A percentile compares a stretch with the other conserved stretches of the same genome.
Evolutionary conservation across 2,329 filamentous ascomycete species (phyloP).

Genomic region (Annulohypoxylon truncatum): DNA sequence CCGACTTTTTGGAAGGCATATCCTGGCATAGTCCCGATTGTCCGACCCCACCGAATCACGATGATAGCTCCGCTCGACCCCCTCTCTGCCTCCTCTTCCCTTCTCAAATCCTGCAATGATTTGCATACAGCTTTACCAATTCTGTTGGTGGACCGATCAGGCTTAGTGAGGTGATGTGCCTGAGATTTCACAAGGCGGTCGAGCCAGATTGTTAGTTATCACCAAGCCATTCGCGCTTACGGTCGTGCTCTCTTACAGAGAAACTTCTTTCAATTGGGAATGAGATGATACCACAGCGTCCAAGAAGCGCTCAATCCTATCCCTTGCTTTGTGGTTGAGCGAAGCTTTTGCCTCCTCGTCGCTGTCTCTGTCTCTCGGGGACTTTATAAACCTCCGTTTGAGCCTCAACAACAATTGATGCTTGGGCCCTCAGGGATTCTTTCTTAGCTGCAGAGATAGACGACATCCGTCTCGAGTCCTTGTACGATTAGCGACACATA

Average conservation of each 20-base stretch:
- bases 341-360: background rate
- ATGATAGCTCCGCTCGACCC: slow-evolving; percentile 24
- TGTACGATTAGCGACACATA: slow-evolving; percentile 10
- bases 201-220: slow-evolving; percentile 35
- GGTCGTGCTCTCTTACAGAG: slow-evolving; percentile 8
- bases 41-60: slow-evolving; percentile 35
- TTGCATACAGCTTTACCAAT: slow-evolving; percentile 23
- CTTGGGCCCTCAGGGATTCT: slow-evolving; percentile 12
- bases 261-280: slow-evolving; percentile 15
- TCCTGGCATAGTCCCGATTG: slow-evolving; percentile 31
- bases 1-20: slow-evolving; percentile 2
- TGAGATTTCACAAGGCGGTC: slow-evolving; percentile 28
- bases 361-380: background rate
- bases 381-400: slow-evolving; percentile 30
- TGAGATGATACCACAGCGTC: slow-evolving; percentile 21
- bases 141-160: slow-evolving; percentile 25
- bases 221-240: slow-evolving; percentile 37
- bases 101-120: slow-evolving; percentile 23
- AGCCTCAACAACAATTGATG: slow-evolving; percentile 17
- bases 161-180: slow-evolving; percentile 36
- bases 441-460: slow-evolving; percentile 27
- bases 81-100: background rate
- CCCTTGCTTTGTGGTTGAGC: slow-evolving; percentile 35
- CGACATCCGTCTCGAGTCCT: slow-evolving; percentile 8
- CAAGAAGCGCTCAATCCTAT: slow-evolving; percentile 36